phyloP scores from a whole-genome alignment of 768 basidiomycete species.

The Butyriboletus loyo region DNA sequence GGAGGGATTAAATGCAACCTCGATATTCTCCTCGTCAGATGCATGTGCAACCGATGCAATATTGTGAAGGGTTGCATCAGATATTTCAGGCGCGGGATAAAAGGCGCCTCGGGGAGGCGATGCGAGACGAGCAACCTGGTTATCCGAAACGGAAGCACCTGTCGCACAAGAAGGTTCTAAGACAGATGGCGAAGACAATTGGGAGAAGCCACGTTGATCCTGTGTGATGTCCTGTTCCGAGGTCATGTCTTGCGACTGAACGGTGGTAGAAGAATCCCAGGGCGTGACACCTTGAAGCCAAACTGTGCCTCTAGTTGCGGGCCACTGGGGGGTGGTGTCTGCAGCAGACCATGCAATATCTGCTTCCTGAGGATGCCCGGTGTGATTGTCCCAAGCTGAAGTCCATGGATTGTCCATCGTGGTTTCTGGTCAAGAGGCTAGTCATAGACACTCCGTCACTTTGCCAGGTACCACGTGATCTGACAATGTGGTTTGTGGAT shows the following conservation, averaged over 20 bases:
- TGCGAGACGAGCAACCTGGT: background rate
- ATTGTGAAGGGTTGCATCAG: conserved; percentile 30
- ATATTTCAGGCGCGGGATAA: conserved; percentile 11
- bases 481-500: background rate
- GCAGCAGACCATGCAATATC: background rate
- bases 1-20: background rate
- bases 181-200: background rate
- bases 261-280: background rate
- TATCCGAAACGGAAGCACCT: background rate
- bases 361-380: background rate
- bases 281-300: conserved; percentile 34
- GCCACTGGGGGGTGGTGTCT: no score
- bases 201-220: background rate
- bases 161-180: background rate
- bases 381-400: background rate
- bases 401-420: conserved; percentile 72
- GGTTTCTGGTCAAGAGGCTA: background rate
- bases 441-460: background rate
- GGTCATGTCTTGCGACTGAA: background rate
- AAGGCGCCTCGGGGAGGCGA: background rate
- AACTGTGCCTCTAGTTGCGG: conserved; percentile 32
- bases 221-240: conserved; percentile 1
- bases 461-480: conserved; percentile 16
- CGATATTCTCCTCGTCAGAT: background rate
- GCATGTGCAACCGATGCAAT: conserved; percentile 38